Percentiles rank a stretch among this genome's conserved stretches.
Evolutionary conservation across 2,329 filamentous ascomycete genomes (phyloP).

Genomic region (Stylonectria norvegica): DNA sequence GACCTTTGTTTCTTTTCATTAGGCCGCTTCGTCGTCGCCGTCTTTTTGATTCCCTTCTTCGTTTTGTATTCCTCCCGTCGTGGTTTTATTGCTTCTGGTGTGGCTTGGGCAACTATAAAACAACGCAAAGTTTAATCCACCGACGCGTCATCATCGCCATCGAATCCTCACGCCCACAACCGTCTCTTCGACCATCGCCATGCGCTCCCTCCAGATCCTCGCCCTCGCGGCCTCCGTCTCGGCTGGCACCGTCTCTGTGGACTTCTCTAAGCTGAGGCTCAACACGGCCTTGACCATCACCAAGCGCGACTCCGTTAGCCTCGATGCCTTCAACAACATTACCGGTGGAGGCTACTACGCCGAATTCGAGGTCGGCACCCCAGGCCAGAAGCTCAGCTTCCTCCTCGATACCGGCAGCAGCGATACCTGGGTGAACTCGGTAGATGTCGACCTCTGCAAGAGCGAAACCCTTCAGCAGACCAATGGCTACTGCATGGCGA

Average conservation of each 20-base stretch:
- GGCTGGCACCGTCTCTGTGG: conserved; percentile 25
- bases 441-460: conserved; percentile 58
- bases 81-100: too few species aligned
- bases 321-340: conserved; percentile 50
- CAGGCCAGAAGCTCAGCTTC: conserved; percentile 51
- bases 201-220: conserved; percentile 18
- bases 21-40: not conserved
- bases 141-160: not conserved
- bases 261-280: conserved; percentile 15
- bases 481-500: conserved; percentile 30
- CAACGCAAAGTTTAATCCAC: not conserved
- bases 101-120: not conserved
- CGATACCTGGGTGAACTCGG: conserved; percentile 60
- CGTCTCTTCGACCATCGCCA: too few species aligned
- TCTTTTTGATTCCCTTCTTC: not conserved
- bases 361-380: conserved; percentile 57
- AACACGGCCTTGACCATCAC: conserved; percentile 15
- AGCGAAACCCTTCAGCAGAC: conserved; percentile 32
- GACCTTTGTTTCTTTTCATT: not conserved
- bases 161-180: not conserved
- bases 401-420: conserved; percentile 62
- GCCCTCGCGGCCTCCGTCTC: conserved; percentile 19
- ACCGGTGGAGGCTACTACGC: conserved; percentile 55
- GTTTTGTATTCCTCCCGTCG: not conserved
- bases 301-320: conserved; percentile 26